Percentiles rank a stretch among this genome's conserved stretches.
Evolutionary conservation across 2,329 filamentous ascomycete genomes (phyloP).

Genomic region (Biscogniauxia marginata): DNA sequence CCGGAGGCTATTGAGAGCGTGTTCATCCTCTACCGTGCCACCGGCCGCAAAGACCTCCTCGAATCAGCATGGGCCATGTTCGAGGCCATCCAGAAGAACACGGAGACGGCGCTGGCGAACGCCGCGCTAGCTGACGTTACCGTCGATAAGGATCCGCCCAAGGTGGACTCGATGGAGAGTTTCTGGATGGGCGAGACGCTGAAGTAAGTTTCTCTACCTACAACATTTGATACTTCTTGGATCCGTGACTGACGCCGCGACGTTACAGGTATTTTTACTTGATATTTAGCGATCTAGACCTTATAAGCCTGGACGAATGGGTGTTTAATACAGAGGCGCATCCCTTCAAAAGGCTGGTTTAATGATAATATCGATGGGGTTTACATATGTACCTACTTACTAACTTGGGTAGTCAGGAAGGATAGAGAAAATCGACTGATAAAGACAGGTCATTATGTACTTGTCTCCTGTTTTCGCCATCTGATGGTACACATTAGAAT

Average conservation of each 20-base stretch:
- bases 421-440: too few species aligned
- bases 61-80: slow-evolving; percentile 30
- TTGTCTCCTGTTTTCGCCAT: too few species aligned
- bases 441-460: too few species aligned
- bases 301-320: slow-evolving; percentile 23
- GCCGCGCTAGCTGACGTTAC: slow-evolving; percentile 27
- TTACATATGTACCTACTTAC: neutral
- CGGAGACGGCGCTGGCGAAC: slow-evolving; percentile 26
- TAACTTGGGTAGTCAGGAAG: too few species aligned
- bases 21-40: slow-evolving; percentile 28
- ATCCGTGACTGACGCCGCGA: neutral
- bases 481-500: too few species aligned
- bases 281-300: slow-evolving; percentile 22
- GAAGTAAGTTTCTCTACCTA: slow-evolving; percentile 17
- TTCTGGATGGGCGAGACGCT: slow-evolving; percentile 28
- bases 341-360: slow-evolving; percentile 17
- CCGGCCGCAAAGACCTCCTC: slow-evolving; percentile 21
- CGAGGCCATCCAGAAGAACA: slow-evolving; percentile 23
- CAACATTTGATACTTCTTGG: neutral
- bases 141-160: slow-evolving; percentile 10
- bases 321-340: slow-evolving; percentile 26
- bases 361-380: neutral
- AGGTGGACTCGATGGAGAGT: slow-evolving; percentile 28
- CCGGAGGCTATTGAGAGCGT: slow-evolving; percentile 32
- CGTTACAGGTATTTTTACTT: slow-evolving; percentile 24